Base-by-base conservation (phyloP, 2,329 filamentous ascomycete species). In the Monilinia fructicola region DNA sequence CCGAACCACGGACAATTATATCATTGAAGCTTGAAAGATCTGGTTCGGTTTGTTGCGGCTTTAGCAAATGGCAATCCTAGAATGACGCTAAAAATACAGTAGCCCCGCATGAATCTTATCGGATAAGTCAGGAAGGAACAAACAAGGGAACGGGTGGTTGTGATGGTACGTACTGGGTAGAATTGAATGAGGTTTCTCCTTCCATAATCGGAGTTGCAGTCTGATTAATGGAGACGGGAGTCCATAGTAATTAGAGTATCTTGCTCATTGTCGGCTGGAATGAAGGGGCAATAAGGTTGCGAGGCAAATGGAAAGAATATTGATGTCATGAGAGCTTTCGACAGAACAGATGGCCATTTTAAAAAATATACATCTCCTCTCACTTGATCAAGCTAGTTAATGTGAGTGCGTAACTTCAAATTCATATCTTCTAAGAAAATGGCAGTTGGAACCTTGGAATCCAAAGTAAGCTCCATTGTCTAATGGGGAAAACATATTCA, bases 121-220 rank as follows among this genome's bases (percentile, higher is more conserved):
- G 56, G 56, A 60, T 60, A 60, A 60, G 56, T 50, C 56, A 60
- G 56, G 42, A 60, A 38, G 44, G 50, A 21, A 35, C 23, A 46
- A 23, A 7, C n/a, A n/a, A n/a, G n/a, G n/a, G n/a, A n/a, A n/a
- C n/a, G n/a, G n/a, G n/a, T n/a, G n/a, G 16, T 23, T 21, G 14
- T 16, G 11, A 14, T n/a, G 9, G 31, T n/a, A n/a, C n/a, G n/a
- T n/a, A n/a, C n/a, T 5, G 40, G 18, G 35, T n/a, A 21, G 18
- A 14, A n/a, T 26, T 12, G 16, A 46, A 18, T 9, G 10, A 35
- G 21, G 23, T 23, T 48, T 31, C 38, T 35, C 26, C 21, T 48
- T 48, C 56, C 56, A 60, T 18, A 18, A 60, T 48, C 56, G 56
- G 56, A 60, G 42, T 18, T 4, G 14, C 6, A 4, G 5, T 52